Conservation (phyloP, 208 protist species). For the Crithidia mellificae region DNA sequence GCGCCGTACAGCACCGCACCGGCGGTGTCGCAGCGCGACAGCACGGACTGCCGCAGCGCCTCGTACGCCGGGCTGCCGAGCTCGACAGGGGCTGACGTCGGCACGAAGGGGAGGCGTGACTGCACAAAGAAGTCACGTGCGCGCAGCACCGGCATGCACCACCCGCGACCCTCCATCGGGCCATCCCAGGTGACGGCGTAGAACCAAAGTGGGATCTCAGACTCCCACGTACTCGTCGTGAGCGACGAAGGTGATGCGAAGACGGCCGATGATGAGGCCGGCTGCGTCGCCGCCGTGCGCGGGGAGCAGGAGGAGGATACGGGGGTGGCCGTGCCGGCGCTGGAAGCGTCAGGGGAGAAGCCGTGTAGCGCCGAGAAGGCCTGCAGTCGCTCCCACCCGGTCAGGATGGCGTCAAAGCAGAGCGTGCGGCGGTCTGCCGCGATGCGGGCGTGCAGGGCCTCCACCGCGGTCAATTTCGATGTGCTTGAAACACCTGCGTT, state of each 20-base stretch:
- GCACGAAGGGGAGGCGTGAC: slow-evolving; percentile 48
- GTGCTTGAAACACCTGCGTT: too few relatives aligned
- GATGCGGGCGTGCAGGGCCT: slow-evolving; percentile 46
- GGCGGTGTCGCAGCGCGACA: slow-evolving; percentile 46
- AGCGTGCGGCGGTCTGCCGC: slow-evolving; percentile 39
- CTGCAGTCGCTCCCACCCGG: slow-evolving; percentile 63
- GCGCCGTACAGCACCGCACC: slow-evolving; percentile 80
- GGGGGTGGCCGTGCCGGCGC: slow-evolving; percentile 5
- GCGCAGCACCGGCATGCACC: slow-evolving; percentile 52
- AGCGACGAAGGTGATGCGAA: slow-evolving; percentile 7
- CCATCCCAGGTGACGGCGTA: slow-evolving; percentile 66
- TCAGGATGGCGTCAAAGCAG: slow-evolving; percentile 67
- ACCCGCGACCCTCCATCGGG: slow-evolving; percentile 34
- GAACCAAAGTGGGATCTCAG: slow-evolving; percentile 45
- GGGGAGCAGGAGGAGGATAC: slow-evolving; percentile 8
- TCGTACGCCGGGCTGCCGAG: slow-evolving; percentile 48
- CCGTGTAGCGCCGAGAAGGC: slow-evolving; percentile 24
- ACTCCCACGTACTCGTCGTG: background rate
- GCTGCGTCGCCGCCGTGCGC: background rate
- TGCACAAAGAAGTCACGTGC: slow-evolving; percentile 42
- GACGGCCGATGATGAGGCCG: background rate
- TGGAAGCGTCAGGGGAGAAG: background rate
- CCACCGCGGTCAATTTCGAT: background rate
- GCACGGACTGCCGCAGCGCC: slow-evolving; percentile 36
- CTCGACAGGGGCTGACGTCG: slow-evolving; percentile 16